Evolutionary conservation across 371 early-diverging fungal genomes (phyloP), one percentile per base, ranked within the genome.

Genomic region (Smittium culicis): DNA sequence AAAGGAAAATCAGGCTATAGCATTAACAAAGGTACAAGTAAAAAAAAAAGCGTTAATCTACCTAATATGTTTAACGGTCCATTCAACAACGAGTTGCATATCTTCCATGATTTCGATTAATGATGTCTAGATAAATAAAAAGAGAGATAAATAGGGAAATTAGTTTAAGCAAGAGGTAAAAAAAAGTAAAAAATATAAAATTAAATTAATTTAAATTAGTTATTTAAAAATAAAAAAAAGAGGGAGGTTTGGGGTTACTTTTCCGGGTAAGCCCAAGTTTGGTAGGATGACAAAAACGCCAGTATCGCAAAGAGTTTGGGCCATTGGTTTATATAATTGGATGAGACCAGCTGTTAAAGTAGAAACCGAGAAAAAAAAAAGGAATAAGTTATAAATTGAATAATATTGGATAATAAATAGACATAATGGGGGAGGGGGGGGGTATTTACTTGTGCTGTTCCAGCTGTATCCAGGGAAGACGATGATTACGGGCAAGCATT

Each of bases 321-420:
- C 75, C 78, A 77, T 77, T n/a, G 78, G 78, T 28, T 71, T 71
- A 66, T 77, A 77, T 57, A 77, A 55, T 61, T 77, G 77, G 11
- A 77, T 73, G 1, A 73, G 71, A 34, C 60, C 66, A n/a, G 45
- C 45, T 31, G 8, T 25, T 24, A 35, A 8, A 16, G 16, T 27
- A 28, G 25, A 61, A 17, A 61, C 28, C 16, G 16, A 28, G 58
- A 64, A 28, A 54, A 35, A 29, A 60, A 20, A 30, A 33, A 33
- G 20, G 20, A 20, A 33, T 11, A 34, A 5, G 11, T 34, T 20
- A 33, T 60, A 60, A 33, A 60, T 60, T 11, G 20, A 60, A 33
- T 11, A 11, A 34, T 20, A 11, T 60, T 60, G 60, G 20, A 34
- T n/a, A n/a, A n/a, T n/a, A 24, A 55, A 27, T 55, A 27, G 24